Percentiles rank a stretch among this genome's conserved stretches.
Evolutionary conservation across 306 rosid species (phyloP).

Genomic region (Phaseolus lunatus): DNA sequence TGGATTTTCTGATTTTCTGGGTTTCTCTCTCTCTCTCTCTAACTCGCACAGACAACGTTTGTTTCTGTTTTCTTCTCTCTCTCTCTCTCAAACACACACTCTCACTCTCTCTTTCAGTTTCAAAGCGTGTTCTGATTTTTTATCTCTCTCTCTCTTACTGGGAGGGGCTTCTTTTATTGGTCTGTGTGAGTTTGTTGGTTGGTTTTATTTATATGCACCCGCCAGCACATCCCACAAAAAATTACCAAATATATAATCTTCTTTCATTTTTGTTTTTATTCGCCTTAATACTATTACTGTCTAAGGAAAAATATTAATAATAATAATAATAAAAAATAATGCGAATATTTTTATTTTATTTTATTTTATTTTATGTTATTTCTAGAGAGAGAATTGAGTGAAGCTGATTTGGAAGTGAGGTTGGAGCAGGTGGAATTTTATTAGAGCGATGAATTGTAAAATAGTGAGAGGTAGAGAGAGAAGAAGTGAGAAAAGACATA

Average conservation of each 20-base stretch:
- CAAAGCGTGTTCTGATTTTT: slow-evolving; percentile 55
- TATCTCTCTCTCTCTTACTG: slow-evolving; percentile 42
- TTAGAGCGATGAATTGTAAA: not conserved
- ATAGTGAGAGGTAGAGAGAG: not conserved
- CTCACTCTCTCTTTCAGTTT: slow-evolving; percentile 53
- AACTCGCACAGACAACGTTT: slow-evolving; percentile 33
- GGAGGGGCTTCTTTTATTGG: slow-evolving; percentile 49
- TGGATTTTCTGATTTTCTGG: slow-evolving; percentile 53
- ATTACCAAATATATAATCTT: slow-evolving; percentile 24
- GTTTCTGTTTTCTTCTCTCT: slow-evolving; percentile 35
- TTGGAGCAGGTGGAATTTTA: slow-evolving; percentile 33
- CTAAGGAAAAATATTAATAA: not conserved
- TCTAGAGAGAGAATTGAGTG: slow-evolving; percentile 16
- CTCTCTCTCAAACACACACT: slow-evolving; percentile 37
- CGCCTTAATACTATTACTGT: not conserved
- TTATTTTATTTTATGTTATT: not conserved
- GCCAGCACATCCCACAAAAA: slow-evolving; percentile 55
- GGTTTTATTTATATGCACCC: slow-evolving; percentile 53
- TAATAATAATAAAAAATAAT: not conserved
- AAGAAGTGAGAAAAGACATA: not conserved
- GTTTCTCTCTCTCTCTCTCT: slow-evolving; percentile 49
- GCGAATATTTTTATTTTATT: too few relatives aligned
- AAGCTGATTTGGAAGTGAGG: slow-evolving; percentile 4
- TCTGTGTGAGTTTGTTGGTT: slow-evolving; percentile 51
- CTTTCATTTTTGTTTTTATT: slow-evolving; percentile 12